A percentile compares a stretch with the other conserved stretches of the same genome.
Evolutionary conservation across 257 asterid genomes (phyloP).

Genomic region (Solanum sitiens): DNA sequence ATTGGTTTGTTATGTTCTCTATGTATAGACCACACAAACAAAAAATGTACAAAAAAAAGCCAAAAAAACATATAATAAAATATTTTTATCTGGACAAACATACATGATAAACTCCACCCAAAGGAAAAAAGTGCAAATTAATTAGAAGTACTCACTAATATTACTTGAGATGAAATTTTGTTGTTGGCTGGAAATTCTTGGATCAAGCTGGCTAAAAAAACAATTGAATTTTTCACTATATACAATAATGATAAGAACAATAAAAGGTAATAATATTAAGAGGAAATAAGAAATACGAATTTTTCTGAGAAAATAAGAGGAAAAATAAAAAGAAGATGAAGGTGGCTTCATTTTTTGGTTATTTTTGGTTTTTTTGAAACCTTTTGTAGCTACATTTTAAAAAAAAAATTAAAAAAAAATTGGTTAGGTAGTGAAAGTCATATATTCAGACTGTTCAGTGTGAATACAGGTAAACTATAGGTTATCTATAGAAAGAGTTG

Average conservation of each 20-base stretch:
- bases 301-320: slow-evolving; percentile 9
- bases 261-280: slow-evolving; percentile 17
- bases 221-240: slow-evolving; percentile 23
- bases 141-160: slow-evolving; percentile 12
- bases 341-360: slow-evolving; percentile 18
- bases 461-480: neutral
- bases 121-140: neutral
- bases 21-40: neutral
- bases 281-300: slow-evolving; percentile 15
- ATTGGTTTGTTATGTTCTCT: neutral
- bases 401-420: too few relatives aligned
- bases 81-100: neutral
- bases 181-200: neutral
- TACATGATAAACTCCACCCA: neutral
- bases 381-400: neutral
- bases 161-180: slow-evolving; percentile 2
- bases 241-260: slow-evolving; percentile 18
- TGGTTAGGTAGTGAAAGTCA: neutral
- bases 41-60: neutral
- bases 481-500: neutral
- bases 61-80: neutral
- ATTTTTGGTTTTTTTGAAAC: neutral
- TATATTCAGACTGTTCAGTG: neutral
- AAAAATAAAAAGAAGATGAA: slow-evolving; percentile 10
- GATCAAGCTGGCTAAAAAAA: slow-evolving; percentile 13